phyloP scores from a whole-genome alignment of 768 basidiomycete genomes.

The Hortiboletus flavorubellus region DNA sequence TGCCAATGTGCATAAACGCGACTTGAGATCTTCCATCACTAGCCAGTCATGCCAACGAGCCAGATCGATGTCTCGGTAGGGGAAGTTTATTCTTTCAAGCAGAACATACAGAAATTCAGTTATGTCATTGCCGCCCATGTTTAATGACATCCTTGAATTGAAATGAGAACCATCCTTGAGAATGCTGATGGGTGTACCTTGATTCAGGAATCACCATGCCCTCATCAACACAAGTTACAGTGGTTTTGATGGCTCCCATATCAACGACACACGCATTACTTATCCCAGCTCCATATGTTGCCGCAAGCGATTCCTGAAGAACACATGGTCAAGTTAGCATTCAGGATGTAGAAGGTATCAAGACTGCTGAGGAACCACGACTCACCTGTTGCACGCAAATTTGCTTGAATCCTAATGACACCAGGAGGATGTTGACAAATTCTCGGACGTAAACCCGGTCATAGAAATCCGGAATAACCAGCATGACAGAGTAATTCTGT shows the following conservation, averaged over 20 bases:
- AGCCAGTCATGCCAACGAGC: conserved; percentile 80
- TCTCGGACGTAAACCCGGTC: conserved; percentile 82
- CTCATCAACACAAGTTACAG: conserved; percentile 92
- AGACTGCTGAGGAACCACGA: background rate
- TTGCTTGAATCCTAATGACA: conserved; percentile 88
- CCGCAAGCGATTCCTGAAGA: conserved; percentile 81
- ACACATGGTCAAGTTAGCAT: background rate
- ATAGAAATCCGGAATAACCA: conserved; percentile 91
- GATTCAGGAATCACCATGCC: conserved; percentile 86
- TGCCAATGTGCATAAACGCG: conserved; percentile 75
- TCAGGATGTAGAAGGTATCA: too few relatives aligned
- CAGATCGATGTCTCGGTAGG: conserved; percentile 82
- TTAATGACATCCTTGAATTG: conserved; percentile 62
- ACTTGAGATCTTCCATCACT: conserved; percentile 89
- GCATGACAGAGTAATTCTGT: conserved; percentile 82
- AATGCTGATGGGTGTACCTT: conserved; percentile 48
- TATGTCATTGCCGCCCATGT: conserved; percentile 93
- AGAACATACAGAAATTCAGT: conserved; percentile 84
- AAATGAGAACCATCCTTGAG: conserved; percentile 1
- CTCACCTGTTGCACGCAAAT: conserved; percentile 85
- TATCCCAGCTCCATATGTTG: conserved; percentile 93
- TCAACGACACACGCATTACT: conserved; percentile 95
- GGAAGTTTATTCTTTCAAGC: conserved; percentile 77
- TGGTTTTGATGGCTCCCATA: conserved; percentile 82
- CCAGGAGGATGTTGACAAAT: conserved; percentile 66